Evolutionary conservation across 1,284 basidiomycete species (phyloP), one percentile per base, ranked within the genome.

Genomic region (Puccinia triticina): DNA sequence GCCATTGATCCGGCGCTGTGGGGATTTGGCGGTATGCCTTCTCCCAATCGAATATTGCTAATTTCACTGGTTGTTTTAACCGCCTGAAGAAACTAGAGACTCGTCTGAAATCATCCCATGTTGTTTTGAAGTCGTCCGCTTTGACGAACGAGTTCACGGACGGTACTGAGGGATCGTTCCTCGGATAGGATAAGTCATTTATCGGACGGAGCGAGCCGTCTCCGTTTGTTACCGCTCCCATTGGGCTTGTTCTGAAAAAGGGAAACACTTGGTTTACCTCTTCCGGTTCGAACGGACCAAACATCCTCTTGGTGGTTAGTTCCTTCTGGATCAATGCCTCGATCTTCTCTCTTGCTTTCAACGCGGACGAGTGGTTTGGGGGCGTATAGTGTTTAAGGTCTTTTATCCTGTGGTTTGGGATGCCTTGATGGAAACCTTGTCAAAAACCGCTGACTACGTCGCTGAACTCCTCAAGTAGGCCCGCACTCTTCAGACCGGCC

Each of bases 1-100:
- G 50, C 75, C 74, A 59, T 37, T 76, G 53, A 16, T 61, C 43
- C 55, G 4, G 40, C n/a, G n/a, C n/a, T 5, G 75, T 77, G 34
- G 57, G 75, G 1, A 77, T 77, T 12, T 77, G 75, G 7, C 59
- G 2, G 16, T 57, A 74, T 0, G 72, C 72, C 23, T 74, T 74
- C 16, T 53, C 72, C 72, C 72, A 74, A n/a, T 74, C 40, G 14
- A 77, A 77, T 5, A 43, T 7, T 10, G 34, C 26, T 34, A 37
- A 5, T 43, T 74, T 32, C 16, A 46, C 48, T 53, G 69, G 69
- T 26, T 16, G 1, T 72, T 43, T 72, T 10, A 14, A 1, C 1
- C 23, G n/a, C 26, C n/a, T n/a, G 26, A 72, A 72, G 43, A 72
- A 72, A 1, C 3, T 5, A 16, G 32, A 14, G 2, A 72, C 69